Conservation (phyloP, 2,329 filamentous ascomycete genomes). For the Helotiales sp. region DNA sequence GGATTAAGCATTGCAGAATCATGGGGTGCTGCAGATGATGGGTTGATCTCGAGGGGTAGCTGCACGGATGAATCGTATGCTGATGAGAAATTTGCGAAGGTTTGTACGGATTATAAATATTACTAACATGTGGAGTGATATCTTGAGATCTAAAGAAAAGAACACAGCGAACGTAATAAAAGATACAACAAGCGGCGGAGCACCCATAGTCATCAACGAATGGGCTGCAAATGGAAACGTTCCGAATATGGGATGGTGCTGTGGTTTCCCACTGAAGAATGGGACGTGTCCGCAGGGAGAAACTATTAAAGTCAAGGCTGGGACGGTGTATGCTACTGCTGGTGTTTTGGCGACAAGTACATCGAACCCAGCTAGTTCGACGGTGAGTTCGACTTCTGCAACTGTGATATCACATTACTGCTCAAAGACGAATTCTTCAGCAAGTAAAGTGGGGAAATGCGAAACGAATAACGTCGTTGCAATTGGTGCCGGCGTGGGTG, state of each 20-base stretch:
- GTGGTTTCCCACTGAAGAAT: slow-evolving; percentile 8
- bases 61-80: slow-evolving; percentile 11
- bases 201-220: neutral
- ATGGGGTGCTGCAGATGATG: slow-evolving; percentile 5
- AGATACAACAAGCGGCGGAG: neutral
- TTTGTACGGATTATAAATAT: slow-evolving; percentile 14
- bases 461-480: slow-evolving; percentile 8
- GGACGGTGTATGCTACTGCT: slow-evolving; percentile 1
- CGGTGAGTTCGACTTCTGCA: neutral
- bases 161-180: neutral
- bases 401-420: no score
- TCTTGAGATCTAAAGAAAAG: neutral
- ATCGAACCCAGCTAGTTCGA: no score
- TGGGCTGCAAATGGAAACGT: neutral
- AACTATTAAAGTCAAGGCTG: neutral
- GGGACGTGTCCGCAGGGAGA: slow-evolving; percentile 4
- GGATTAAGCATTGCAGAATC: neutral
- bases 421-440: no score
- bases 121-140: no score
- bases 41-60: slow-evolving; percentile 9
- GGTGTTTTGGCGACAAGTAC: neutral
- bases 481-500: slow-evolving; percentile 12
- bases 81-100: no score
- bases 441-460: neutral
- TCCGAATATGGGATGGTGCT: slow-evolving; percentile 10